Evolutionary conservation across 768 basidiomycete species (phyloP).

Genomic region (Suillus luteus): DNA sequence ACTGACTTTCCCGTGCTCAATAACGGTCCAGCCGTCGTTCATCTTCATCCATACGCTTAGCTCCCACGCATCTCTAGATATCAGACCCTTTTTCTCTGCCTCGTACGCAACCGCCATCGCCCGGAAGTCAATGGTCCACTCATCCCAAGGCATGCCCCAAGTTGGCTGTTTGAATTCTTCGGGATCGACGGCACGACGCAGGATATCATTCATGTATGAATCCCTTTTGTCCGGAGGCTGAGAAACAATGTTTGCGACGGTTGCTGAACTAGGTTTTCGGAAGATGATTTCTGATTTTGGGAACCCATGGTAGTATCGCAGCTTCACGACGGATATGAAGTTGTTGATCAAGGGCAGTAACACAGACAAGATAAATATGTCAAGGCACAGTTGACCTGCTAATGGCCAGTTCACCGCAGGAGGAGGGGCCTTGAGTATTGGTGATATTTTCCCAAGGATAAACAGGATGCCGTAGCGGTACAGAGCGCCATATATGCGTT

Average conservation of each 20-base stretch:
- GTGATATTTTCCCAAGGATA: slow-evolving; percentile 23
- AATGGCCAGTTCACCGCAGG: slow-evolving; percentile 21
- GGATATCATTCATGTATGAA: slow-evolving; percentile 24
- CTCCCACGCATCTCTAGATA: slow-evolving; percentile 29
- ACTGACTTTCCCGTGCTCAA: slow-evolving; percentile 30
- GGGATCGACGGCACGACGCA: slow-evolving; percentile 32
- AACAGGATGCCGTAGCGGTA: slow-evolving; percentile 33
- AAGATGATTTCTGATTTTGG: slow-evolving; percentile 31
- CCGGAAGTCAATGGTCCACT: slow-evolving; percentile 33
- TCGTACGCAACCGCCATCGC: slow-evolving; percentile 31
- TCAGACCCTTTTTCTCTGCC: slow-evolving; percentile 22
- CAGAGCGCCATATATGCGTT: slow-evolving; percentile 26
- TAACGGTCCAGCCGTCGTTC: slow-evolving; percentile 28
- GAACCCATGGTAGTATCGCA: slow-evolving; percentile 33
- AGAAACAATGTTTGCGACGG: slow-evolving; percentile 26
- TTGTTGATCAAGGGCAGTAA: slow-evolving; percentile 27
- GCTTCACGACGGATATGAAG: slow-evolving; percentile 21
- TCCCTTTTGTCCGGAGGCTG: slow-evolving; percentile 32
- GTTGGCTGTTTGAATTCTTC: slow-evolving; percentile 27
- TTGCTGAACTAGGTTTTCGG: slow-evolving; percentile 31
- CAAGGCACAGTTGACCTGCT: slow-evolving; percentile 28
- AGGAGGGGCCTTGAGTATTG: slow-evolving; percentile 17
- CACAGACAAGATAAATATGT: slow-evolving; percentile 29
- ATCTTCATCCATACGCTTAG: slow-evolving; percentile 37
- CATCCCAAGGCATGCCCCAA: slow-evolving; percentile 36